Evolutionary conservation across 345 rosid genomes (phyloP).

Genomic region (Syzygium jambos): DNA sequence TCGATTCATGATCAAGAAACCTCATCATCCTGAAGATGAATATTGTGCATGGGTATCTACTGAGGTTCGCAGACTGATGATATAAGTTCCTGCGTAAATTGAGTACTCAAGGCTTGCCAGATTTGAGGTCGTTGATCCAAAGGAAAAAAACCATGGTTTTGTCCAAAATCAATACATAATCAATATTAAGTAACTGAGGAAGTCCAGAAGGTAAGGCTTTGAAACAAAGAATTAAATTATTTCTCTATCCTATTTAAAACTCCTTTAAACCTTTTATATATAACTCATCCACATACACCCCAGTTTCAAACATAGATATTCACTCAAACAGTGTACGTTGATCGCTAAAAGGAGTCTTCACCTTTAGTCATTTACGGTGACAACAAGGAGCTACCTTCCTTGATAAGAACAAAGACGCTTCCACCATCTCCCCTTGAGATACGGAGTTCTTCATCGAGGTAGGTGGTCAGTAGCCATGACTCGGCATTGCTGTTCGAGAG

Average conservation of each 20-base stretch:
- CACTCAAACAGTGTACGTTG: background rate
- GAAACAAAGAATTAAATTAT: background rate
- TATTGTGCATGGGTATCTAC: background rate
- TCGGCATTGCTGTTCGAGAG: conserved; percentile 52
- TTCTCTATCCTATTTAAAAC: background rate
- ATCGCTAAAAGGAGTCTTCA: background rate
- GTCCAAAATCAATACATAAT: background rate
- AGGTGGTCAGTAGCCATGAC: conserved; percentile 89
- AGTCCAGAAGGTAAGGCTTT: background rate
- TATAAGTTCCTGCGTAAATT: background rate
- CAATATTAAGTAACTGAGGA: background rate
- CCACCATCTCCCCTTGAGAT: conserved; percentile 90
- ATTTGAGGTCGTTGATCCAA: background rate
- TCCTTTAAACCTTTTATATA: background rate
- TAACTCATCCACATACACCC: background rate
- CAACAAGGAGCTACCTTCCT: conserved; percentile 75
- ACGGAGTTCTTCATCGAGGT: conserved; percentile 76
- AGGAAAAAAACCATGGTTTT: background rate
- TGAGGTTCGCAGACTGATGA: background rate
- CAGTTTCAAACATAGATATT: background rate
- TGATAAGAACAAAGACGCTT: conserved; percentile 75
- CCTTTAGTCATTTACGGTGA: conserved; percentile 12
- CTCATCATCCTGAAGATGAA: background rate
- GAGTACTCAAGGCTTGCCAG: background rate
- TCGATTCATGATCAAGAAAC: background rate